phyloP scores from a whole-genome alignment of 371 early-diverging fungal species.

The Paraphysoderma sedebokerense region DNA sequence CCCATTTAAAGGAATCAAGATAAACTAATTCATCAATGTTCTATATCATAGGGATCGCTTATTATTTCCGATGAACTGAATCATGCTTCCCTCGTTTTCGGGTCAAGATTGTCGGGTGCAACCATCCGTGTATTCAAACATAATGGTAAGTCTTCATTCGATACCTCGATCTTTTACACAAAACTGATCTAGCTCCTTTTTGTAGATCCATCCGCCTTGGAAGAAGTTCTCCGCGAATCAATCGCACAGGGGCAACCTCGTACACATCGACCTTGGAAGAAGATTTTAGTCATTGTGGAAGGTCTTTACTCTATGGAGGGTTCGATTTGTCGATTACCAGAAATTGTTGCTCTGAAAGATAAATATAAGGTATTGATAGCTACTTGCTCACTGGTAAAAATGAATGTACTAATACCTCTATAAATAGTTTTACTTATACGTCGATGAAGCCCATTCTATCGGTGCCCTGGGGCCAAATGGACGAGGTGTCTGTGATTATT shows the following conservation, averaged over 20 bases:
- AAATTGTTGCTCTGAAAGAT: slow-evolving; percentile 77
- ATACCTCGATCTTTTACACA: not conserved
- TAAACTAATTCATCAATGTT: too few species aligned
- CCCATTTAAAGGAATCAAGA: too few species aligned
- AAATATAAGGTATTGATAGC: slow-evolving; percentile 63
- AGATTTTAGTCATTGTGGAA: slow-evolving; percentile 96
- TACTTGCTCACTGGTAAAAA: not conserved
- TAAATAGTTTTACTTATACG: slow-evolving; percentile 79
- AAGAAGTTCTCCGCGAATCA: slow-evolving; percentile 66
- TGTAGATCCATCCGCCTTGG: slow-evolving; percentile 59
- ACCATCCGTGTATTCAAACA: slow-evolving; percentile 93
- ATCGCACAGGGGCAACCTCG: slow-evolving; percentile 98
- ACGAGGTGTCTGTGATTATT: slow-evolving; percentile 95
- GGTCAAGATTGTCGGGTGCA: slow-evolving; percentile 89
- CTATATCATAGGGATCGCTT: slow-evolving; percentile 41
- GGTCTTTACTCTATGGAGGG: slow-evolving; percentile 99
- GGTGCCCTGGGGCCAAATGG: slow-evolving; percentile 92
- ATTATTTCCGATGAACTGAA: slow-evolving; percentile 97
- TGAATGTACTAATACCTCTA: not conserved
- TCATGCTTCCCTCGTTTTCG: slow-evolving; percentile 93
- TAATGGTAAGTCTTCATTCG: slow-evolving; percentile 38
- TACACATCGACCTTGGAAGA: slow-evolving; percentile 97
- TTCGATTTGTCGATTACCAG: slow-evolving; percentile 74
- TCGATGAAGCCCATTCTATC: slow-evolving; percentile 99
- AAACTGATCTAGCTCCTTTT: not conserved